Percentiles rank a stretch among this genome's conserved stretches.
Conservation (phyloP, 2,329 filamentous ascomycete species). For the Colletotrichum tanaceti region DNA sequence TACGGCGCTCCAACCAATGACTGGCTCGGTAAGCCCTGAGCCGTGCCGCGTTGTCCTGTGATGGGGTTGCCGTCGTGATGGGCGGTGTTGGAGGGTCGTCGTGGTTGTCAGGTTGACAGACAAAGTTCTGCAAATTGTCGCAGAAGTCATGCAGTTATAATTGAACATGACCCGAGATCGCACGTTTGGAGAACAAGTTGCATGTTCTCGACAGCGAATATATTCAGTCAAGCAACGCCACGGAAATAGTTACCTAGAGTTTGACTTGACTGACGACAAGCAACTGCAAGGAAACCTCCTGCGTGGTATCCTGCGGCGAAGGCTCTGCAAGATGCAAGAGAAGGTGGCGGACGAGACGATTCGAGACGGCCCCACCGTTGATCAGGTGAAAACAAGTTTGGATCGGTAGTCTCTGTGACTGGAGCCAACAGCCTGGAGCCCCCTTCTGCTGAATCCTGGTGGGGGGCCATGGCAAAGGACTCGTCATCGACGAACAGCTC, state of each 20-base stretch:
- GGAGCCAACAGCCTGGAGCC: not conserved
- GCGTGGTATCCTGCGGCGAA: not conserved
- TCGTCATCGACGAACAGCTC: not conserved
- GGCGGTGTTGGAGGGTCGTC: not conserved
- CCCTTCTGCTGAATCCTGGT: no score
- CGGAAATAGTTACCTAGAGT: no score
- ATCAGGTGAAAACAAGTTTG: not conserved
- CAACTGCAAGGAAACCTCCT: not conserved
- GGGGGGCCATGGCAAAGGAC: not conserved
- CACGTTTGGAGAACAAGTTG: not conserved
- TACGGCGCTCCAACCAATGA: slow-evolving; percentile 1
- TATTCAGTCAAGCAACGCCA: not conserved
- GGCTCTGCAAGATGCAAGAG: not conserved
- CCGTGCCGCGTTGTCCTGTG: not conserved
- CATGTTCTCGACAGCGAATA: not conserved
- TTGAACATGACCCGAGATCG: no score
- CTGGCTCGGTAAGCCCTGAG: not conserved
- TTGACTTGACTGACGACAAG: not conserved
- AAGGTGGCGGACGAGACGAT: no score
- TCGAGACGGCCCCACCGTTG: not conserved
- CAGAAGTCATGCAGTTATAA: not conserved
- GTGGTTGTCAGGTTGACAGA: not conserved
- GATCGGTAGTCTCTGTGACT: no score
- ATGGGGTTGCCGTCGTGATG: not conserved
- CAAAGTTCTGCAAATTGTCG: not conserved